phyloP scores from a whole-genome alignment of 2,329 filamentous ascomycete species.

The Grosmannia clavigera region DNA sequence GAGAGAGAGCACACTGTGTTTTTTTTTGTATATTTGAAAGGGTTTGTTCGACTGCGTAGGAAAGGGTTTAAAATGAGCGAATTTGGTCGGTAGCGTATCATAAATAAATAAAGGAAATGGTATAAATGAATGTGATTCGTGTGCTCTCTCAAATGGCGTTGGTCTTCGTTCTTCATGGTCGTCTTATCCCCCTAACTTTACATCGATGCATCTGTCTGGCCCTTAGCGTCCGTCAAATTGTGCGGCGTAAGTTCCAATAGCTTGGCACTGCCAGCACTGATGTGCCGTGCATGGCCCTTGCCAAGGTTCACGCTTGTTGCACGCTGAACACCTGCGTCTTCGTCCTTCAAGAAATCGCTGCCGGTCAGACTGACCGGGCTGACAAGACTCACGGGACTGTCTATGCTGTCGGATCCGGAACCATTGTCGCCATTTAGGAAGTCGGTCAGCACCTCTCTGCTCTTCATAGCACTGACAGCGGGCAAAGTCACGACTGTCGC shows the following conservation, averaged over 20 bases:
- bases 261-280: slow-evolving; percentile 68
- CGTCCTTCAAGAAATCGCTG: slow-evolving; percentile 17
- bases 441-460: slow-evolving; percentile 37
- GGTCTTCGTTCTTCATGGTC: neutral
- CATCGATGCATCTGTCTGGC: neutral
- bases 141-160: neutral
- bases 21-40: slow-evolving; percentile 5
- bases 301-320: slow-evolving; percentile 60
- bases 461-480: slow-evolving; percentile 33
- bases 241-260: slow-evolving; percentile 54
- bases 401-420: slow-evolving; percentile 10
- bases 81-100: slow-evolving; percentile 17
- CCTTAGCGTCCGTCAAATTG: slow-evolving; percentile 37
- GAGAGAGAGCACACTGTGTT: neutral
- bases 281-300: slow-evolving; percentile 53
- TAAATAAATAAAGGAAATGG: slow-evolving; percentile 6
- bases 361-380: slow-evolving; percentile 8
- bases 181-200: neutral
- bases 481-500: slow-evolving; percentile 42
- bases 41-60: slow-evolving; percentile 2
- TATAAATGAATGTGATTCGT: slow-evolving; percentile 6
- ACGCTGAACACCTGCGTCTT: slow-evolving; percentile 37
- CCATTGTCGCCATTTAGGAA: slow-evolving; percentile 25
- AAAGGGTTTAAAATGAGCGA: slow-evolving; percentile 16
- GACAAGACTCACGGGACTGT: slow-evolving; percentile 5